Evolutionary conservation across 768 basidiomycete species (phyloP).

Genomic region (Mycena filopes): DNA sequence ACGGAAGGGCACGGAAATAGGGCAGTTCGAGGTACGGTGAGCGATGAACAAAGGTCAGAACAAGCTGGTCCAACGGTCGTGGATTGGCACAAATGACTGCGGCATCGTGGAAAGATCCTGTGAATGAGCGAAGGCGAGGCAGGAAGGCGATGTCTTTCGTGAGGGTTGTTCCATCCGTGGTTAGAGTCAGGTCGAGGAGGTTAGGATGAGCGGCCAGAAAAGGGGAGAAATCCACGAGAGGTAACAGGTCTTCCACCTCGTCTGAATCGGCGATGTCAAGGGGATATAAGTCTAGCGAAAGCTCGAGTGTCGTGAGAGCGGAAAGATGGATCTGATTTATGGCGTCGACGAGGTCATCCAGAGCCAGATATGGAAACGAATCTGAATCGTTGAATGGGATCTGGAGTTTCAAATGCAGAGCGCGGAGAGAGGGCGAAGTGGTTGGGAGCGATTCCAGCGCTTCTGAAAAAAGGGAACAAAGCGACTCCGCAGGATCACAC

Average conservation of each 20-base stretch:
- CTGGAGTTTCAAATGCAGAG: conserved; percentile 3
- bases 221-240: not conserved
- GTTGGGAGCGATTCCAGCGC: conserved; percentile 10
- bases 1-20: not conserved
- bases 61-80: not conserved
- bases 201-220: conserved; percentile 13
- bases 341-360: not conserved
- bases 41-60: not conserved
- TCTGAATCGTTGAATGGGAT: not conserved
- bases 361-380: not conserved
- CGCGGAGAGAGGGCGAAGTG: conserved; percentile 11
- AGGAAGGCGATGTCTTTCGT: not conserved
- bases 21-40: no score
- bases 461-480: conserved; percentile 9
- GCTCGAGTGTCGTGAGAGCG: not conserved
- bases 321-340: conserved; percentile 1
- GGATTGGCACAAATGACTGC: not conserved
- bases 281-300: not conserved
- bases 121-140: conserved; percentile 19
- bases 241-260: not conserved
- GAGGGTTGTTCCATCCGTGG: not conserved
- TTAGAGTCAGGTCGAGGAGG: not conserved
- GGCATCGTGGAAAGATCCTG: conserved; percentile 9
- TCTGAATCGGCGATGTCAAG: not conserved
- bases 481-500: not conserved